Percentiles rank a stretch among this genome's conserved stretches.
Evolutionary conservation across 768 basidiomycete genomes (phyloP).

Genomic region (Lenzites betulinus): DNA sequence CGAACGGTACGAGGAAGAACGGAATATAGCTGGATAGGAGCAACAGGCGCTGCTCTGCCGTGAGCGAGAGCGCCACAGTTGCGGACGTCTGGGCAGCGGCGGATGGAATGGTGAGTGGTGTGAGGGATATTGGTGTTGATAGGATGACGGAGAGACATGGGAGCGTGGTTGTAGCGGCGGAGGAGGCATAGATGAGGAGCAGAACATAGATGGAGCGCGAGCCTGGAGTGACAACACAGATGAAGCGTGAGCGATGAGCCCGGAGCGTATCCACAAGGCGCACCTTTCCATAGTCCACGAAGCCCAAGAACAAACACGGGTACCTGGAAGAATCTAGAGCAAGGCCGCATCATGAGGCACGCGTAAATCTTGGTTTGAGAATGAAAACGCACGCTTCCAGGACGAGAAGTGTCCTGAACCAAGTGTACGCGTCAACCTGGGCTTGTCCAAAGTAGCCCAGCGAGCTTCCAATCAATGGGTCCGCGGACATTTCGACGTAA

Average conservation of each 20-base stretch:
- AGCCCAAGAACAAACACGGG: constrained; percentile 78
- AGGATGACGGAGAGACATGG: constrained; percentile 67
- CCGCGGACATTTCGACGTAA: constrained; percentile 61
- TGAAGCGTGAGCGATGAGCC: not conserved
- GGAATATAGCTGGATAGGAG: constrained; percentile 74
- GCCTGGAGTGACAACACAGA: constrained; percentile 35
- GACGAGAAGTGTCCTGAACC: constrained; percentile 67
- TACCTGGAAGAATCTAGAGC: constrained; percentile 63
- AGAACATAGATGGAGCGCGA: constrained; percentile 58
- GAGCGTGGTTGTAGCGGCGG: constrained; percentile 75
- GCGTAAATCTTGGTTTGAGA: not conserved
- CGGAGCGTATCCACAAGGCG: not conserved
- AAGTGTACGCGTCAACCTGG: constrained; percentile 40
- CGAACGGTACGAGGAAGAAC: constrained; percentile 69
- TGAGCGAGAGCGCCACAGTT: constrained; percentile 41
- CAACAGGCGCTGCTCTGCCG: constrained; percentile 51
- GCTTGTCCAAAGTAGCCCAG: constrained; percentile 42
- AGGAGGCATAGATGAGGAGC: constrained; percentile 73
- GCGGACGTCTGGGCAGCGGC: constrained; percentile 33
- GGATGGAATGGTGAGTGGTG: constrained; percentile 36
- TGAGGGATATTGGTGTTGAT: constrained; percentile 34
- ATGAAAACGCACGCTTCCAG: constrained; percentile 57
- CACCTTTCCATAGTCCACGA: constrained; percentile 59
- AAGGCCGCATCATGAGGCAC: not conserved
- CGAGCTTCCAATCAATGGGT: constrained; percentile 63